Conservation (phyloP, 257 asterid genomes). For the Solanum neorickii region DNA sequence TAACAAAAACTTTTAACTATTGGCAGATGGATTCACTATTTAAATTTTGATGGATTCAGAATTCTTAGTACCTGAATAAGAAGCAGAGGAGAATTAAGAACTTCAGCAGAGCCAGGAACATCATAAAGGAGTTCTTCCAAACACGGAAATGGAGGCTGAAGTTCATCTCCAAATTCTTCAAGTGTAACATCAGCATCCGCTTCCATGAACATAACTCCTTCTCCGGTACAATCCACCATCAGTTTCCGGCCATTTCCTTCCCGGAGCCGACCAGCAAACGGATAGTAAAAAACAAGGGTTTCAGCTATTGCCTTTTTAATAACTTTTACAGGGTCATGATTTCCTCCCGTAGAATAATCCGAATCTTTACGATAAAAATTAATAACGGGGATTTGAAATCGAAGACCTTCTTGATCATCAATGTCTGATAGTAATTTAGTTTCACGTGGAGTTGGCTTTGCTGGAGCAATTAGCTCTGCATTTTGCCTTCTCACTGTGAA, state of each 20-base stretch:
- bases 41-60: background rate
- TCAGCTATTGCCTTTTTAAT: slow-evolving; percentile 8
- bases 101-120: slow-evolving; percentile 21
- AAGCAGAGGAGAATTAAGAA: background rate
- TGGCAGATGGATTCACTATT: too few species aligned
- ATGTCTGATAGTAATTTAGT: slow-evolving; percentile 8
- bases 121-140: slow-evolving; percentile 52
- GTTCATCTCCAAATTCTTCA: background rate
- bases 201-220: slow-evolving; percentile 12
- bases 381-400: slow-evolving; percentile 6
- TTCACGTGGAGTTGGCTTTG: slow-evolving; percentile 12
- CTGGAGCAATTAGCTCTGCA: slow-evolving; percentile 9
- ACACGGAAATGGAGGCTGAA: slow-evolving; percentile 14
- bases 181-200: slow-evolving; percentile 17
- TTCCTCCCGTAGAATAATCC: background rate
- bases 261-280: slow-evolving; percentile 14
- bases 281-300: slow-evolving; percentile 15
- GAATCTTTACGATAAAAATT: background rate
- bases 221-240: slow-evolving; percentile 15
- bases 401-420: slow-evolving; percentile 11
- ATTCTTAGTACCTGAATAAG: background rate
- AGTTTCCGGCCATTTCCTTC: slow-evolving; percentile 8
- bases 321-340: slow-evolving; percentile 12
- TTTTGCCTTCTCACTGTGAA: slow-evolving; percentile 9
- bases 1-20: background rate